Evolutionary conservation across 2,329 filamentous ascomycete genomes (phyloP), one percentile per base, ranked within the genome.

Genomic region (Ascochyta pisi): DNA sequence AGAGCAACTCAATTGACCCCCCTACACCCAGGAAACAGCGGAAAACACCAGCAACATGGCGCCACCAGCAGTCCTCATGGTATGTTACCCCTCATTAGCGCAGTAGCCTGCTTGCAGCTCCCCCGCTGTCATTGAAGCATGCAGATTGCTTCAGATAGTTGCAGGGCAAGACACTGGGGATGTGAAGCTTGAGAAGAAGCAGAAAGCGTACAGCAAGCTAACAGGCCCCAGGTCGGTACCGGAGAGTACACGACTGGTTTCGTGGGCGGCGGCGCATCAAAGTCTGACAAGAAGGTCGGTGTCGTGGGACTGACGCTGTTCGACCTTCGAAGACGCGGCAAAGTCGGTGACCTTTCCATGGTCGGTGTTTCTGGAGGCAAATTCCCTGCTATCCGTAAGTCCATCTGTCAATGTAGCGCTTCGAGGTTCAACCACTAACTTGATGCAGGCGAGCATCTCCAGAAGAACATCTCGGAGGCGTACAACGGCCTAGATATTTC

Each of bases 241-340:
- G 94, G 93, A 70, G 93, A 97, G 83, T 97, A 97, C 83, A 97
- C 94, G 68, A 97, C 94, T 39, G 93, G 93, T 54, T 97, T 95
- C 67, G 92, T 96, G 54, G 92, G 91, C 54, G 88, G 87, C 58
- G 89, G 89, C 57, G 89, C 88, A 47, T 96, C 92, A 4, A 88
- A 85, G 10, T 96, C 92, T 45, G 94, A 97, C 83, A 97, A 97
- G 82, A 97, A 97, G 78, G 90, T 97, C 45, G 93, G 94, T 55
- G 94, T 97, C 9, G 93, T 97, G 16, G 93, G 91, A 37, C 80
- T 97, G 74, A 94, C 91, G 23, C 82, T 96, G 64, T 96, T 96
- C 76, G 93, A 96, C 75, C 83, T 97, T 63, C 87, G 93, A 57
- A 85, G 92, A 61, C 84, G 93, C 74, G 92, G 93, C 66, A 96